These are phyloP conservation scores for Amaranthus tricolor DNA, from an alignment of 179 eudicot species.

Conservation along the genomic window DNA sequence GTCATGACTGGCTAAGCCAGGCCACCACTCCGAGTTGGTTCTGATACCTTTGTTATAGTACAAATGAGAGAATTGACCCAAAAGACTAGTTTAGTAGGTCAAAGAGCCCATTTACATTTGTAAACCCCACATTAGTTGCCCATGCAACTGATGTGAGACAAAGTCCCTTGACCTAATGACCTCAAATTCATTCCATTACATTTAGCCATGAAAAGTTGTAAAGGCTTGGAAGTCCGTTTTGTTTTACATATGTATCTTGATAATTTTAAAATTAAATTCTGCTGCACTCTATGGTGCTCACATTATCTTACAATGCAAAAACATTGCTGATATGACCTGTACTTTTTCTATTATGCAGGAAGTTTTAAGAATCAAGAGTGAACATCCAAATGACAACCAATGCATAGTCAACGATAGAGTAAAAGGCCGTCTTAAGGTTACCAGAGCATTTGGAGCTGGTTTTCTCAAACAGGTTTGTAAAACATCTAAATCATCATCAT, in stretches of 20 bases:
- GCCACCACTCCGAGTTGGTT: no score
- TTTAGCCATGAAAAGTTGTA: no score
- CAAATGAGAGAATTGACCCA: no score
- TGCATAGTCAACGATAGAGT: conserved; percentile 98
- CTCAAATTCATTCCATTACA: no score
- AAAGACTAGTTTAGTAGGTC: no score
- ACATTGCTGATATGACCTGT: neutral
- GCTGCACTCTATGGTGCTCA: neutral
- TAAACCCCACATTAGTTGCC: no score
- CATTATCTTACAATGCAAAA: conserved; percentile 1
- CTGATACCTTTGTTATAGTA: no score
- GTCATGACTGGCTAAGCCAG: no score
- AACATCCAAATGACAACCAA: conserved; percentile 88
- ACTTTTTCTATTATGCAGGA: conserved; percentile 57
- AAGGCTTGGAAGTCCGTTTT: neutral
- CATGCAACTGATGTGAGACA: no score
- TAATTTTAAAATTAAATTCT: neutral
- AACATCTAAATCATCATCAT: neutral
- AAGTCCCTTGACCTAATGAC: no score
- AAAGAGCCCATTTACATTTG: no score
- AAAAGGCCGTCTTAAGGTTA: conserved; percentile 96
- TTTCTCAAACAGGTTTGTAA: conserved; percentile 80
- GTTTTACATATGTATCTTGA: neutral
- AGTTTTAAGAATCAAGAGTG: conserved; percentile 81
- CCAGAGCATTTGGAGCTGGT: conserved; percentile 99